Evolutionary conservation across 2,329 filamentous ascomycete genomes (phyloP), one percentile per base, ranked within the genome.

Genomic region (Fusarium decemcellulare): DNA sequence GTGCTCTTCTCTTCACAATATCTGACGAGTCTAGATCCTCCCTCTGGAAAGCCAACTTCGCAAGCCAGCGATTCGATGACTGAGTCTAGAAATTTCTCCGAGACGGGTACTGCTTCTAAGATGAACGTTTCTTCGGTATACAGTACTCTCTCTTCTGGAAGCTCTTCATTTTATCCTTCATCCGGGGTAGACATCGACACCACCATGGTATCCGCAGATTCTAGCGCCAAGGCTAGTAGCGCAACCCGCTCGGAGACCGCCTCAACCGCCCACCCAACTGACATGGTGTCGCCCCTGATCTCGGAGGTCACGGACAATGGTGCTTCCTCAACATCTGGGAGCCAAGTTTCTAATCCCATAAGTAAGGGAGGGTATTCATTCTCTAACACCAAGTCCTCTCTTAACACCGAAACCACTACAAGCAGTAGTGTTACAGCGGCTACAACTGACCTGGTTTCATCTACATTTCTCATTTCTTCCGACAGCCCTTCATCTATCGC

Each of bases 171-270:
- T 15, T 36, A 32, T 46, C 18, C 44, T 29, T 61, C 69, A 18
- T 63, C 61, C 23, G 37, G 10, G 4, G 16, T 44, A 5, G 55
- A 55, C 23, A 57, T 50, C 8, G 40, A 44, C 16, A 56, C 52
- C 5, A 40, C 36, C 16, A 58, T 34, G 42, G 55, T 61, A 34
- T 72, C 58, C n/a, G 65, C 48, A 39, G 70, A 61, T 37, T 72
- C 70, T 34, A 72, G 70, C 40, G 70, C 57, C 40, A 54, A 55
- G 44, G 70, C 67, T 60, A 64, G 67, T 50, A 67, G 63, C 46
- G 53, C 34, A 51, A 68, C 70, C 43, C 51, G 42, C 40, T 61
- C 61, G 14, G 37, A 64, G 36, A 44, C 42, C 40, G 44, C 30
- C 15, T 61, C 70, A 32, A 46, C 44, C 18, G 36, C 39, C 36